Evolutionary conservation across 2,329 filamentous ascomycete genomes (phyloP), one percentile per base, ranked within the genome.

Genomic region (Clonostachys sp.): DNA sequence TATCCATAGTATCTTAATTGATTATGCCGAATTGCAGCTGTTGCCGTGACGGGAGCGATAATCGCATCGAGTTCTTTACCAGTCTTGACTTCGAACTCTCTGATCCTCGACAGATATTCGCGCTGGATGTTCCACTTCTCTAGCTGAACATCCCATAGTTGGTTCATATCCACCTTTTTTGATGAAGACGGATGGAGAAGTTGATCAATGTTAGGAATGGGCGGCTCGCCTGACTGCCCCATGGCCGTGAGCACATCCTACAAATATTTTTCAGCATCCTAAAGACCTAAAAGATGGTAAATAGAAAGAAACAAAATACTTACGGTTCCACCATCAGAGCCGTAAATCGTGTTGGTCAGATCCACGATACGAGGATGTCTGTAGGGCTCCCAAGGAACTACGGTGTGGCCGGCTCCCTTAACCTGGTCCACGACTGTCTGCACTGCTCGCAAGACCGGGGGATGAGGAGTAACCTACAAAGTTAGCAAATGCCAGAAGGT

Each of bases 401-500:
- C 54, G 0, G 50, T 55, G 46, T 66, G 62, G 1, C 63, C 63
- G 5, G 57, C 53, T 8, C 54, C 36, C 41, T 56, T 52, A 41
- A 67, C 30, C 1, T 49, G 52, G 5, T 55, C 52, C 2, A 58
- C 53, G 8, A 63, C 57, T 4, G 44, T 57, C 5, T 61, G 45
- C 3, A 68, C 39, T 4, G 55, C 66, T 17, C 65, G 59, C 34
- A 35, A 17, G n/a, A 45, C 34, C 6, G 44, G 44, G 12, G 44
- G 44, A 13, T 34, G 12, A 13, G 44, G 44, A 9, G 14, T 17
- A 8, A 45, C 83, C 44, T 30, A 10, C 9, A 30, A 9, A 30
- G 9, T 30, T 30, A 30, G 24, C 24, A 30, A 10, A 71, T 10
- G 76, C 79, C 58, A 89, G 86, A 60, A 84, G 69, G 75, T 77